Evolutionary conservation across 2,329 filamentous ascomycete genomes (phyloP).

Genomic region (Chalara sp.): DNA sequence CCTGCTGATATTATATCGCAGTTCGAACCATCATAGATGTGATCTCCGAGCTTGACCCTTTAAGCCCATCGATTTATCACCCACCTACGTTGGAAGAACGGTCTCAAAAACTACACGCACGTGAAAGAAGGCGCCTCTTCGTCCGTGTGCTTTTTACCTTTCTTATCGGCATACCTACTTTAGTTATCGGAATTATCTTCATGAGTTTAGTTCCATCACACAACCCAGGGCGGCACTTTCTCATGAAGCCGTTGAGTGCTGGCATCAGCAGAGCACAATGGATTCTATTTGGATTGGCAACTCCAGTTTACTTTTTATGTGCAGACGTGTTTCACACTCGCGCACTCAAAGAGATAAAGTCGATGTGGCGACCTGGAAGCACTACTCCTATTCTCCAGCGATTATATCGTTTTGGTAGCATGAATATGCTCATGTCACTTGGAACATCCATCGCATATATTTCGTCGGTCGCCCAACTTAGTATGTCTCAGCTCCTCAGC

Average conservation of each 20-base stretch:
- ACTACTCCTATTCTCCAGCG: slow-evolving; percentile 64
- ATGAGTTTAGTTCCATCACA: slow-evolving; percentile 69
- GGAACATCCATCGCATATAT: slow-evolving; percentile 85
- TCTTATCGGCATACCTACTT: slow-evolving; percentile 69
- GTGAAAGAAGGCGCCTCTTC: slow-evolving; percentile 63
- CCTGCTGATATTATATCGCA: no score
- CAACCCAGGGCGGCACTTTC: slow-evolving; percentile 51
- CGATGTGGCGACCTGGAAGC: slow-evolving; percentile 72
- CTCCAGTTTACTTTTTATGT: slow-evolving; percentile 79
- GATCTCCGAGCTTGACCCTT: slow-evolving; percentile 59
- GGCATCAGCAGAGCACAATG: slow-evolving; percentile 74
- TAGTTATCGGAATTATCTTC: slow-evolving; percentile 82
- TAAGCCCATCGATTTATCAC: slow-evolving; percentile 63
- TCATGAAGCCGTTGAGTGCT: slow-evolving; percentile 66
- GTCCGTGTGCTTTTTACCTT: slow-evolving; percentile 65
- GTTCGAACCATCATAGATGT: slow-evolving; percentile 64
- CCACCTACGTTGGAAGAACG: slow-evolving; percentile 79
- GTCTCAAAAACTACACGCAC: slow-evolving; percentile 62
- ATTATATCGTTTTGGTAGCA: slow-evolving; percentile 91
- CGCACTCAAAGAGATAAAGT: slow-evolving; percentile 69
- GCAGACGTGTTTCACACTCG: slow-evolving; percentile 79
- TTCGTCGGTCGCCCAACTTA: slow-evolving; percentile 72
- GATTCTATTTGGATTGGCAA: slow-evolving; percentile 73
- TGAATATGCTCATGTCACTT: slow-evolving; percentile 89
- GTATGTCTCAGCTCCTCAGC: no score